These are phyloP conservation scores for Alnus glutinosa DNA, from an alignment of 306 rosid species.

Conservation along the genomic window DNA sequence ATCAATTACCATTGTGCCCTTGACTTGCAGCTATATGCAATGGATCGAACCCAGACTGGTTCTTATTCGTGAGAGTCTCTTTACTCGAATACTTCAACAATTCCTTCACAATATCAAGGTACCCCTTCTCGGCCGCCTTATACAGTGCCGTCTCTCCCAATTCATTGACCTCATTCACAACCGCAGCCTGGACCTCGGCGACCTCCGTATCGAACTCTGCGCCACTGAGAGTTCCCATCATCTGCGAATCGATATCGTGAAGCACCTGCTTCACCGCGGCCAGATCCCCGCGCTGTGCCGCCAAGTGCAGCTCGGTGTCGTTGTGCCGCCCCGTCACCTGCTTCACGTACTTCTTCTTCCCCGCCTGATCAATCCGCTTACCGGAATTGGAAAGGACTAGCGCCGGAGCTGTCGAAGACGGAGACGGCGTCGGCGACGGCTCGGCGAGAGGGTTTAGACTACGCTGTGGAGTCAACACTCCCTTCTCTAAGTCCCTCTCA, in stretches of 20 bases:
- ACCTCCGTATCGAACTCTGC: conserved; percentile 71
- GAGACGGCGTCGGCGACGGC: conserved; percentile 69
- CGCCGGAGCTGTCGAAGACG: conserved; percentile 86
- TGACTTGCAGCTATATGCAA: conserved; percentile 90
- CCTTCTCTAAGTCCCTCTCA: conserved; percentile 49
- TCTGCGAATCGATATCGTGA: conserved; percentile 68
- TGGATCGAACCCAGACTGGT: conserved; percentile 69
- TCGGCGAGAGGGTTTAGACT: conserved; percentile 42
- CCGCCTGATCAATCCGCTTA: conserved; percentile 91
- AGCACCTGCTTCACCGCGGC: conserved; percentile 89
- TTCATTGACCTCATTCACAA: conserved; percentile 89
- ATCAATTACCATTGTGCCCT: conserved; percentile 75
- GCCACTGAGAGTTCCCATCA: conserved; percentile 59
- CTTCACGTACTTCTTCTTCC: conserved; percentile 96
- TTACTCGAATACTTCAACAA: conserved; percentile 65
- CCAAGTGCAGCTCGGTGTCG: conserved; percentile 94
- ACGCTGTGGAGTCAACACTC: conserved; percentile 33
- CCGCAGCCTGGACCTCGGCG: conserved; percentile 82
- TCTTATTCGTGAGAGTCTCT: conserved; percentile 65
- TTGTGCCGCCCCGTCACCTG: conserved; percentile 97
- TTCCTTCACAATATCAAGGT: conserved; percentile 84
- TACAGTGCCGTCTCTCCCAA: conserved; percentile 82
- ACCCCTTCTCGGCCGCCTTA: conserved; percentile 87
- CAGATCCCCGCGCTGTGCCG: conserved; percentile 93
- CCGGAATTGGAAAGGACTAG: conserved; percentile 90